These are phyloP conservation scores for Fusarium subglutinans DNA, from an alignment of 2,329 filamentous ascomycete genomes.

Conservation along the genomic window DNA sequence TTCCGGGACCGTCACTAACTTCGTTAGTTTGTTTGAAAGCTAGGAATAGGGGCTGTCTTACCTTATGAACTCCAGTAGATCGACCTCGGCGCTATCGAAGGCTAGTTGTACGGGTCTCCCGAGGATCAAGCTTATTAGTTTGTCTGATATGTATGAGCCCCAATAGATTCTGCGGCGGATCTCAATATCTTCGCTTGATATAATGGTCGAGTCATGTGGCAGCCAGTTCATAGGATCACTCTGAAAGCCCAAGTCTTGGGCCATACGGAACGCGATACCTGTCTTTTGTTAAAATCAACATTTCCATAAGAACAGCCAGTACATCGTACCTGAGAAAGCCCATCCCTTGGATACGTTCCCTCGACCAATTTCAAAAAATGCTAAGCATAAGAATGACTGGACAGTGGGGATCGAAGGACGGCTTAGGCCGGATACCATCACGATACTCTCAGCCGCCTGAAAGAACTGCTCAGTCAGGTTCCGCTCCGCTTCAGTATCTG, in stretches of 20 bases:
- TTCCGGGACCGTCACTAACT: neutral
- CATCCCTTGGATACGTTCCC: neutral
- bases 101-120: neutral
- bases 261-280: slow-evolving; percentile 6
- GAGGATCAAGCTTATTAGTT: neutral
- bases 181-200: neutral
- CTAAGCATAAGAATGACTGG: neutral
- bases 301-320: fast-evolving
- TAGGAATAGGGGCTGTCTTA: neutral
- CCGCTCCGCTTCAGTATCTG: neutral
- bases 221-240: slow-evolving; percentile 5
- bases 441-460: neutral
- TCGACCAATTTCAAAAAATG: neutral
- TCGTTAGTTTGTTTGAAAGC: neutral
- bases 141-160: slow-evolving; percentile 1
- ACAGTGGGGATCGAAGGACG: neutral
- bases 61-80: neutral
- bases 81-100: neutral
- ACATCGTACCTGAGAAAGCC: neutral
- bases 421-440: neutral
- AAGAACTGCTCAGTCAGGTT: neutral
- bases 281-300: neutral
- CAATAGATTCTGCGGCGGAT: neutral
- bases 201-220: neutral
- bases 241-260: neutral